Evolutionary conservation across 805 yeast genomes (phyloP), one percentile per base, ranked within the genome.

Genomic region (Candida andamanensis): DNA sequence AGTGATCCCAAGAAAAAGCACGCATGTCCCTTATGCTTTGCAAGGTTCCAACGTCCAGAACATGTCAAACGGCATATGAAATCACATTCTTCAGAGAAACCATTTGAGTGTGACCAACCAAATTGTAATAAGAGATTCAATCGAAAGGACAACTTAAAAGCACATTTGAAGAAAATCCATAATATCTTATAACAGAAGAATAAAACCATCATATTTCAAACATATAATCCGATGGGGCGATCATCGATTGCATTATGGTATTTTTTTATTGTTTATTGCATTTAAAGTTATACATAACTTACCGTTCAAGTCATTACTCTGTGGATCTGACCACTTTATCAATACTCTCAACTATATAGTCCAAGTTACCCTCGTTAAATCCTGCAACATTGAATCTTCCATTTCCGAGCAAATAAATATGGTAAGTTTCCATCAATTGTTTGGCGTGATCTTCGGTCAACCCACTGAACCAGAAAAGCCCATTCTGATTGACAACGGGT

Each of bases 41-140:
- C 76, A 24, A 55, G 71, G 30, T 78, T 78, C 61, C 85, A 78
- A 50, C 55, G 83, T 41, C 82, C 86, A 2, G 86, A 79, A 46
- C 86, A 79, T 52, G 86, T 79, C 17, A 79, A 75, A 50, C 52
- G 85, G 40, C 78, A 75, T 46, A 63, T 75, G 70, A 67, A 76
- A 47, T 63, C 74, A 26, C 80, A 75, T 50, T 68, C 76, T 4
- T 58, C 71, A 8, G 80, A 74, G 41, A 74, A 74, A 45, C 80
- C 80, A 6, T 75, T 63, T 43, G 67, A 60, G 36, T 75, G 80
- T 49, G 69, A 72, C 30, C 68, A 67, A 42, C 60, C 60, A 3
- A 58, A 64, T 24, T 75, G 80, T 49, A 72, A 72, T 15, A 72
- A 74, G 49, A 53, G 78, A 36, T 75, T 75, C 52, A 75, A 74